phyloP scores from a whole-genome alignment of 2,329 filamentous ascomycete species.

The Delphinella strobiligena region DNA sequence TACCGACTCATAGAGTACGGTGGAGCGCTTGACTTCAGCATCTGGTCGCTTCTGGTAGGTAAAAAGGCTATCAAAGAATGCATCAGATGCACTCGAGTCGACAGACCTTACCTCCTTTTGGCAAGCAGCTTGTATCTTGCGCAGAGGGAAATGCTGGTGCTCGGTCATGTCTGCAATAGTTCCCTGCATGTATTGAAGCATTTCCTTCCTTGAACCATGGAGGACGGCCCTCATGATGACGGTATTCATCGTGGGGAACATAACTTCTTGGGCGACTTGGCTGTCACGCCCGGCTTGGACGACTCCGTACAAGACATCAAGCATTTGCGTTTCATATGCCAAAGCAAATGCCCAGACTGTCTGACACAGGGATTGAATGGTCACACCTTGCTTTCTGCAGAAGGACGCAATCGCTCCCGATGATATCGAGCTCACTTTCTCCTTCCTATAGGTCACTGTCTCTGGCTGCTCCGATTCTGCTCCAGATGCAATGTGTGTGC shows the following conservation, averaged over 20 bases:
- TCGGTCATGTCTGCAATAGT: slow-evolving; percentile 54
- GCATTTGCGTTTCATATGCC: slow-evolving; percentile 46
- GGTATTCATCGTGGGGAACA: slow-evolving; percentile 91
- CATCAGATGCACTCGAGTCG: not conserved
- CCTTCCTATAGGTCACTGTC: slow-evolving; percentile 28
- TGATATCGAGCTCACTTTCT: slow-evolving; percentile 33
- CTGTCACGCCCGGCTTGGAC: slow-evolving; percentile 77
- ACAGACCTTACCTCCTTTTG: slow-evolving; percentile 35
- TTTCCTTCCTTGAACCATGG: slow-evolving; percentile 51
- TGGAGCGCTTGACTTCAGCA: slow-evolving; percentile 9
- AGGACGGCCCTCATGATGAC: slow-evolving; percentile 62
- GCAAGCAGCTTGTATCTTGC: slow-evolving; percentile 45
- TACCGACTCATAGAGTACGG: slow-evolving; percentile 48
- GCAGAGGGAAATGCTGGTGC: slow-evolving; percentile 66
- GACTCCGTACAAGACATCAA: slow-evolving; percentile 73
- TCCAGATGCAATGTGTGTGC: slow-evolving; percentile 26
- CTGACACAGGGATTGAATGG: slow-evolving; percentile 64
- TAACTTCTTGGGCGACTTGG: slow-evolving; percentile 51
- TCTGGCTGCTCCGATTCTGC: slow-evolving; percentile 7
- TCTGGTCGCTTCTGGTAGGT: slow-evolving; percentile 49
- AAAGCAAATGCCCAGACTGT: slow-evolving; percentile 64
- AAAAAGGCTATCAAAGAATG: slow-evolving; percentile 53
- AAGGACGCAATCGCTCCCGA: slow-evolving; percentile 39
- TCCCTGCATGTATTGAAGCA: slow-evolving; percentile 63
- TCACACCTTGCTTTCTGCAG: slow-evolving; percentile 56